Conservation (phyloP, 805 yeast genomes). For the Naumovozyma castellii region DNA sequence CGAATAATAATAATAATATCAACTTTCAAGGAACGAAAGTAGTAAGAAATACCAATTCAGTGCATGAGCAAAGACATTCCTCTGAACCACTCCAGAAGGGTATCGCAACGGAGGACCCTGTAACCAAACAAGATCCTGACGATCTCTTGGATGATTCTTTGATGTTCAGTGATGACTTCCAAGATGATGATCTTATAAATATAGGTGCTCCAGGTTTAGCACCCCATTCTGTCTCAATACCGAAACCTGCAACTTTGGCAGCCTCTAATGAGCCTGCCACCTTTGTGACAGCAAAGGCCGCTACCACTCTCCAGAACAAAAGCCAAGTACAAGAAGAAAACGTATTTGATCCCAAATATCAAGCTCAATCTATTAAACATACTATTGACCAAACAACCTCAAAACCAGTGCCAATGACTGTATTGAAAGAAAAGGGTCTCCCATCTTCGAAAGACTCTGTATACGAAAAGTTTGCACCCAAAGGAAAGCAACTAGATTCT, state of each 20-base stretch:
- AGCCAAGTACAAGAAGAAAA: conserved; percentile 32
- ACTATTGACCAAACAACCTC: conserved; percentile 63
- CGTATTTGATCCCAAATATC: conserved; percentile 47
- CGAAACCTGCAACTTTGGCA: conserved; percentile 10
- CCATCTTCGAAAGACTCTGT: conserved; percentile 13
- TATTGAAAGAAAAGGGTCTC: conserved; percentile 19
- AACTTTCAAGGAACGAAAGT: not conserved
- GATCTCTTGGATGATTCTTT: conserved; percentile 44
- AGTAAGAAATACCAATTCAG: not conserved
- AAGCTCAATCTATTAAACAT: conserved; percentile 46
- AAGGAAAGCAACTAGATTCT: conserved; percentile 19
- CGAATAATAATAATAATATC: not conserved
- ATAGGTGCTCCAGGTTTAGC: conserved; percentile 24
- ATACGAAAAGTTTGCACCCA: conserved; percentile 27
- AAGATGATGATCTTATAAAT: conserved; percentile 32
- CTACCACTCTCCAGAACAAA: conserved; percentile 44
- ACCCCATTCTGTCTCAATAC: conserved; percentile 3
- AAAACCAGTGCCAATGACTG: conserved; percentile 39
- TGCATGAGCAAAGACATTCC: not conserved
- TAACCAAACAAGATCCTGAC: conserved; percentile 13
- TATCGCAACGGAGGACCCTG: conserved; percentile 1
- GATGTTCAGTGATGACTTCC: conserved; percentile 41
- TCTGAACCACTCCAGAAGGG: not conserved
- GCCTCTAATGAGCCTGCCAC: conserved; percentile 14
- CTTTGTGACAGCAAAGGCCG: conserved; percentile 59